Conservation (phyloP, 345 rosid genomes). For the Eucalyptus urophylla region DNA sequence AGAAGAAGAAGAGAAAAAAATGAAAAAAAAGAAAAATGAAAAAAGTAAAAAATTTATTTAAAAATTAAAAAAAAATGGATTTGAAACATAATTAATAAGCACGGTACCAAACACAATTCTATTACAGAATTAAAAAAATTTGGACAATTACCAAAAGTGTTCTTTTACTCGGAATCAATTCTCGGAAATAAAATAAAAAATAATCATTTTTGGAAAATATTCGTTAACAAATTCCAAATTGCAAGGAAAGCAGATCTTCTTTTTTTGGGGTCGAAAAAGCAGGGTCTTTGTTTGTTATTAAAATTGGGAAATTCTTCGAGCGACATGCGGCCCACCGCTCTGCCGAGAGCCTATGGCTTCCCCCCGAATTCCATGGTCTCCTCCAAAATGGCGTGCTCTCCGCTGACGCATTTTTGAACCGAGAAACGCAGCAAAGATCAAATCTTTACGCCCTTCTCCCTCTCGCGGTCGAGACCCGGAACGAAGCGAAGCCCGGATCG, state of each 20-base stretch:
- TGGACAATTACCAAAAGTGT: too few species aligned
- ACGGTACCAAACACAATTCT: too few species aligned
- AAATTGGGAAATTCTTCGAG: background rate
- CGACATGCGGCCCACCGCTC: background rate
- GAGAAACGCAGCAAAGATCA: background rate
- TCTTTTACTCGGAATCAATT: too few species aligned
- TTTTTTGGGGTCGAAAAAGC: too few species aligned
- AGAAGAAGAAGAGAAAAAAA: rapidly evolving
- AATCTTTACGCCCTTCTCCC: background rate
- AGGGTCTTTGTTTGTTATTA: background rate
- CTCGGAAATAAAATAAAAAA: too few species aligned
- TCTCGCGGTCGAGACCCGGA: background rate
- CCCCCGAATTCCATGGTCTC: background rate
- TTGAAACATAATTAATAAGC: too few species aligned
- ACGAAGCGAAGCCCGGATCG: background rate
- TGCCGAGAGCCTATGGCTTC: background rate
- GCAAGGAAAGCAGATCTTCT: background rate
- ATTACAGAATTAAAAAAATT: too few species aligned
- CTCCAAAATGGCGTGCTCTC: background rate
- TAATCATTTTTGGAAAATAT: background rate
- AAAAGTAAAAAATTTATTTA: too few species aligned
- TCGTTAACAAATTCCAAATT: background rate
- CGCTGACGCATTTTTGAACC: background rate
- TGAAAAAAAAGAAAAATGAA: too few species aligned
- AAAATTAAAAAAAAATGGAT: too few species aligned